These are phyloP conservation scores for Vitis hybrid DNA, from an alignment of 177 flowering plant species.

Conservation along the genomic window DNA sequence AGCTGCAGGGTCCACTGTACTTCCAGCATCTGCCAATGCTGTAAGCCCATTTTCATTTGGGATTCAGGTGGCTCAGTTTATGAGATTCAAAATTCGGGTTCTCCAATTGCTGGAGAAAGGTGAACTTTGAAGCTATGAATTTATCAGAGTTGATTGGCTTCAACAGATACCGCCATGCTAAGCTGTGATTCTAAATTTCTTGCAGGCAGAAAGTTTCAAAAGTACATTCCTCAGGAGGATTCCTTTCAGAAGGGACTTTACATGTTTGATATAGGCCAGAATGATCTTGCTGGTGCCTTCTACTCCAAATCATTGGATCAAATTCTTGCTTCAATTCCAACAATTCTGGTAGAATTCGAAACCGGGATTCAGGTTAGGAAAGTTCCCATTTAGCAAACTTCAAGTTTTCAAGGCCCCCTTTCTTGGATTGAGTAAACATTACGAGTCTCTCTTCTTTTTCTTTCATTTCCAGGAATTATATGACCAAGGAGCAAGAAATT, in stretches of 20 bases:
- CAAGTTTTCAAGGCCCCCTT: too few relatives aligned
- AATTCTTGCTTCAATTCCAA: slow-evolving; percentile 77
- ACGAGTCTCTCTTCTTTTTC: not conserved
- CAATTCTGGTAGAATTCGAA: slow-evolving; percentile 70
- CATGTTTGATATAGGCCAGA: slow-evolving; percentile 95
- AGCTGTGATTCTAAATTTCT: not conserved
- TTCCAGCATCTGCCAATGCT: slow-evolving; percentile 68
- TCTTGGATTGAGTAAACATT: not conserved
- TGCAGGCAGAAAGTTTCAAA: slow-evolving; percentile 42
- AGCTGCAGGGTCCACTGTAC: slow-evolving; percentile 77
- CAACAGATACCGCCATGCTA: not conserved
- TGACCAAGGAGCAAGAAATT: slow-evolving; percentile 39
- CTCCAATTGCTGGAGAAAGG: slow-evolving; percentile 59
- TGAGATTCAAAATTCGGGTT: slow-evolving; percentile 66
- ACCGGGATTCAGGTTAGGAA: slow-evolving; percentile 60
- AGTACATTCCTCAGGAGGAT: slow-evolving; percentile 52
- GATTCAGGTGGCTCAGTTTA: slow-evolving; percentile 77
- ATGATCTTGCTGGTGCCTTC: slow-evolving; percentile 90
- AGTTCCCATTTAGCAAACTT: too few relatives aligned
- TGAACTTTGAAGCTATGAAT: slow-evolving; percentile 9
- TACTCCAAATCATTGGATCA: slow-evolving; percentile 83
- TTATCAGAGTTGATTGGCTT: not conserved
- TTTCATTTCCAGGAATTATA: slow-evolving; percentile 50
- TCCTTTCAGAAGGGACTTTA: slow-evolving; percentile 69
- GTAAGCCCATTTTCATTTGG: slow-evolving; percentile 83